Conservation (phyloP, 352 stramenopile genomes). For the Globisporangium abappressorium region DNA sequence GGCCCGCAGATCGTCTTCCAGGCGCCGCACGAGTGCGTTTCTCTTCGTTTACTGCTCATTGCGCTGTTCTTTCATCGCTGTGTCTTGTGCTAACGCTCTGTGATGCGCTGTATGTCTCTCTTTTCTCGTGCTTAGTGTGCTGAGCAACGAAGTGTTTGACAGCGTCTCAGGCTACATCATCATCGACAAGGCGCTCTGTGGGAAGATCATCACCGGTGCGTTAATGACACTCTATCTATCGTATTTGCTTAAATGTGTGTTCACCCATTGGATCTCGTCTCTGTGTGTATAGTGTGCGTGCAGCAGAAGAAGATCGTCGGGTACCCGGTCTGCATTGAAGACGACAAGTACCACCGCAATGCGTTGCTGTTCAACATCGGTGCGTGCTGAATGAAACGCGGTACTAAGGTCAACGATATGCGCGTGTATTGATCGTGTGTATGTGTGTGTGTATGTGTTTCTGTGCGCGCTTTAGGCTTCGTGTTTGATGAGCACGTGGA, state of each 20-base stretch:
- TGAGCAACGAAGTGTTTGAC: conserved; percentile 84
- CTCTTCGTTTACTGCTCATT: background rate
- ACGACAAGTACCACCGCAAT: conserved; percentile 90
- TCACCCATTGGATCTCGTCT: background rate
- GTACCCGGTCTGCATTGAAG: conserved; percentile 86
- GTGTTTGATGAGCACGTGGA: conserved; percentile 80
- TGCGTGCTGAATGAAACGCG: conserved; percentile 3
- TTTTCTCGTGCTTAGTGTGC: conserved; percentile 34
- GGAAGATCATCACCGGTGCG: conserved; percentile 81
- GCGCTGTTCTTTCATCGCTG: background rate
- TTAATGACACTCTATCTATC: background rate
- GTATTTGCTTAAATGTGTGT: background rate
- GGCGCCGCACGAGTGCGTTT: conserved; percentile 68
- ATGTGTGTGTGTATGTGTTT: background rate
- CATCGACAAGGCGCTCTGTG: conserved; percentile 85
- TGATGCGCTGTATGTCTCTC: background rate
- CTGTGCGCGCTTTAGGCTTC: conserved; percentile 40
- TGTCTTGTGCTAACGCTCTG: background rate
- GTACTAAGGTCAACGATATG: no score
- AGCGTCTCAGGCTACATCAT: conserved; percentile 88
- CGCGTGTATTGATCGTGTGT: no score
- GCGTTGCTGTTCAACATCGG: conserved; percentile 88
- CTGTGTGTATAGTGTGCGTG: conserved; percentile 42
- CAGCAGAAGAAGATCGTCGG: conserved; percentile 85
- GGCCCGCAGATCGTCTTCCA: conserved; percentile 90